Conservation (phyloP, 345 rosid species). For the Populus euphratica region DNA sequence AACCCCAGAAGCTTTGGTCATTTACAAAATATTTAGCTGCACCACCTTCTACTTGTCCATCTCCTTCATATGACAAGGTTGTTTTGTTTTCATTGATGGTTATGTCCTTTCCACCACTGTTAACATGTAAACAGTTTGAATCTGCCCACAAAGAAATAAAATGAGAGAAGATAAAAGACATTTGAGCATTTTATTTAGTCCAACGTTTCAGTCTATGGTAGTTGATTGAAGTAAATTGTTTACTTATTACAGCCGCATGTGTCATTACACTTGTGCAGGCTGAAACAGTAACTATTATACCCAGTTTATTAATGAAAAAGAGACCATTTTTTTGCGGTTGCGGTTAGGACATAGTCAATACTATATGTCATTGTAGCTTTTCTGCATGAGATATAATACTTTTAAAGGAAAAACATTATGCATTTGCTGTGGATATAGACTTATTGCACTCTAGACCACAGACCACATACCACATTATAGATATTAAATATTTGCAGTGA, state of each 20-base stretch:
- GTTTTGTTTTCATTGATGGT: constrained; percentile 30
- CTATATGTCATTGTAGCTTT: neutral
- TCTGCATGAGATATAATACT: neutral
- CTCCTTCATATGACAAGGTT: constrained; percentile 47
- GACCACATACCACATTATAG: too few species aligned
- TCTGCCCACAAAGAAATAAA: constrained; percentile 29
- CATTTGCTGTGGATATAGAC: too few species aligned
- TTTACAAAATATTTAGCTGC: constrained; percentile 42
- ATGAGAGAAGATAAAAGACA: neutral
- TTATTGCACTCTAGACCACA: too few species aligned
- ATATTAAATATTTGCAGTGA: too few species aligned
- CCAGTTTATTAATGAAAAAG: neutral
- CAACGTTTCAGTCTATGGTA: neutral
- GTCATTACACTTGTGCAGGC: neutral
- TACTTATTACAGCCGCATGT: neutral
- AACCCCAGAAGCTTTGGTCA: constrained; percentile 48
- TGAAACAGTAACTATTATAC: neutral
- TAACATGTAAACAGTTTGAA: constrained; percentile 48
- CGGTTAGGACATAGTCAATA: neutral
- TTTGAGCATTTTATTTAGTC: neutral
- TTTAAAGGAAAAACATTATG: too few species aligned
- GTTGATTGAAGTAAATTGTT: neutral
- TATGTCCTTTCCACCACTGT: constrained; percentile 57
- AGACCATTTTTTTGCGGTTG: neutral
- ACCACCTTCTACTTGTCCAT: constrained; percentile 46